These are phyloP conservation scores for Chiua virens DNA, from an alignment of 768 basidiomycete species.

Conservation along the genomic window DNA sequence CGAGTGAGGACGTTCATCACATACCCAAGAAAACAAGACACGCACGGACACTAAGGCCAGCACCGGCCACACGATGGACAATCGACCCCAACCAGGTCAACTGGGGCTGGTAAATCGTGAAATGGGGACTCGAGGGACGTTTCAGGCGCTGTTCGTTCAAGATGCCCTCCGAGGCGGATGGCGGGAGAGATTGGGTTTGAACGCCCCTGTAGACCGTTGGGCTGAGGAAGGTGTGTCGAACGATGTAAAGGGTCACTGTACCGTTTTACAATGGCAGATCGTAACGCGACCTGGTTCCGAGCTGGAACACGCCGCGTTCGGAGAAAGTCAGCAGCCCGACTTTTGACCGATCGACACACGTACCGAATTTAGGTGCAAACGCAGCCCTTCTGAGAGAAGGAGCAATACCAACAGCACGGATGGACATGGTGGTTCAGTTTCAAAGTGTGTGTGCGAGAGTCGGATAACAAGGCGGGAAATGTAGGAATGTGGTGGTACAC, in stretches of 20 bases:
- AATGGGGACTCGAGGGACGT: slow-evolving; percentile 92
- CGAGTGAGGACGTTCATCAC: too few relatives aligned
- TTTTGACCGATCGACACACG: slow-evolving; percentile 3
- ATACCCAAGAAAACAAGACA: slow-evolving; percentile 18
- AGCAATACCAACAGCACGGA: slow-evolving; percentile 58
- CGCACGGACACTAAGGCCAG: slow-evolving; percentile 73
- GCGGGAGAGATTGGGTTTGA: slow-evolving; percentile 64
- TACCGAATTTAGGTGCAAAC: slow-evolving; percentile 35
- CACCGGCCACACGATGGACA: slow-evolving; percentile 84
- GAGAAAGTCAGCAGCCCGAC: not conserved
- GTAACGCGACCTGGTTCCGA: slow-evolving; percentile 40
- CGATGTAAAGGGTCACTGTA: slow-evolving; percentile 9
- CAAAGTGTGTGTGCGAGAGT: not conserved
- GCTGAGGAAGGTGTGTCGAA: too few relatives aligned
- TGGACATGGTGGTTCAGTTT: slow-evolving; percentile 35
- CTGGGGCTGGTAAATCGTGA: slow-evolving; percentile 96
- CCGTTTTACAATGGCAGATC: slow-evolving; percentile 41
- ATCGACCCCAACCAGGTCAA: slow-evolving; percentile 89
- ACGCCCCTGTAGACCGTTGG: slow-evolving; percentile 40
- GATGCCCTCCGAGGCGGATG: slow-evolving; percentile 57
- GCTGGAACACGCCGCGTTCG: slow-evolving; percentile 27
- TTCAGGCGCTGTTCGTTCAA: slow-evolving; percentile 85
- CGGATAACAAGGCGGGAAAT: not conserved
- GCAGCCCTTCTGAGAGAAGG: slow-evolving; percentile 53
- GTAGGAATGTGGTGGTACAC: not conserved